These are phyloP conservation scores for Papiliotrema fonsecae DNA, from an alignment of 1,284 basidiomycete genomes.

Conservation along the genomic window DNA sequence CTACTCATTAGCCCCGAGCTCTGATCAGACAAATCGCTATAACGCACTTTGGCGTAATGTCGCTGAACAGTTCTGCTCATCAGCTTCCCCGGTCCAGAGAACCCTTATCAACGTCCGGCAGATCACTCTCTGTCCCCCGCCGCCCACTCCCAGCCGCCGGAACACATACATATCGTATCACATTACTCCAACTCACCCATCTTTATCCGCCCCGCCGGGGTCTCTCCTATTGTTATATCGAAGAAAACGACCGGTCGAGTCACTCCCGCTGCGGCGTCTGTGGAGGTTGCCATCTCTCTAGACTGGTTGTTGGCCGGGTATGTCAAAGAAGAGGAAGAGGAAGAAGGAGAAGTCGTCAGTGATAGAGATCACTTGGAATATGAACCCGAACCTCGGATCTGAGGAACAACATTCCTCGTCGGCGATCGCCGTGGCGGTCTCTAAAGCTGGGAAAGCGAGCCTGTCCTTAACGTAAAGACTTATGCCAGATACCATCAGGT, in stretches of 20 bases:
- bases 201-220: constrained; percentile 86
- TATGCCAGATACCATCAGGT: no score
- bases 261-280: constrained; percentile 43
- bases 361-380: no score
- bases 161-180: no score
- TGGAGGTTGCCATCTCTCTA: constrained; percentile 15
- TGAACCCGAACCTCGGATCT: no score
- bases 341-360: not conserved
- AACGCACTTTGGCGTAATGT: constrained; percentile 43
- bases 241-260: constrained; percentile 87
- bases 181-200: constrained; percentile 63
- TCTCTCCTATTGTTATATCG: constrained; percentile 93
- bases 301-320: not conserved
- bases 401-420: no score
- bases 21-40: not conserved
- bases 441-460: no score
- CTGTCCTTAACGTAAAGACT: no score
- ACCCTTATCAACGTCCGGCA: no score
- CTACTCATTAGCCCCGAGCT: constrained; percentile 46
- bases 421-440: no score
- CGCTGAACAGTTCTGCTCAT: constrained; percentile 39
- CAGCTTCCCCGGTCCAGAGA: not conserved
- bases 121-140: no score
- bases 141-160: no score
- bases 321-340: not conserved